Base-by-base conservation (phyloP, 2,329 filamentous ascomycete species). In the Sarocladium oryzae region DNA sequence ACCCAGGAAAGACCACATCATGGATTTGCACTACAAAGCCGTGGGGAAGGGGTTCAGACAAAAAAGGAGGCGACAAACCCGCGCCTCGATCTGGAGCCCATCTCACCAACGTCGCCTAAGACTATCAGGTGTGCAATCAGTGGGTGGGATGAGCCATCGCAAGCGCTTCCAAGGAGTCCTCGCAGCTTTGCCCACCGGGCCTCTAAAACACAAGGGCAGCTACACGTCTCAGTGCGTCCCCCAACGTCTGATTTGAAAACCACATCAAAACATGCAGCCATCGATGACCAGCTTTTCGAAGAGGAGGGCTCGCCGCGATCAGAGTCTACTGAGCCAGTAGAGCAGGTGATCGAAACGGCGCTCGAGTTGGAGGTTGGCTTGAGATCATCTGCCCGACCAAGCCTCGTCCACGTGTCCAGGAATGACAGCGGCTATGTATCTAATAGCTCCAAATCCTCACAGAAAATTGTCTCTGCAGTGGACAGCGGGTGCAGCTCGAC, bases 401-500 rank as follows among this genome's bases (percentile, higher is more conserved):
- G 55, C 61, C 69, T 16, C 56, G 55, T 21, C 49, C 51, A 30
- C 51, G 54, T 67, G 30, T 54, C 52, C 10, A 62, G 64, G 43
- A 60, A 63, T 16, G 77, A 80, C 53, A 81, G 77, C 54, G 78
- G 75, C 2, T 69, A 78, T 40, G 64, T 71, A 24, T 71, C 74
- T 2, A 76, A 70, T 50, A 71, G 73, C 4, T 68, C 67, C 1
- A 69, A 73, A 48, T 63, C 57, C 13, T 68, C 71, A 1, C 66
- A 66, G 15, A 74, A 71, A 51, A 63, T 73, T 4, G 64, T 79
- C n/a, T 72, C 74, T 28, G 81, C 81, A 55, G 73, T 77, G 35
- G 80, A 84, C 58, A 83, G 79, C 23, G 79, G 79, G 15, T 84
- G 84, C 57, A 78, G 78, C 57, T 84, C 79, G 7, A 82, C 76